Percentiles rank a stretch among this genome's conserved stretches.
Evolutionary conservation across 257 asterid species (phyloP).

Genomic region (Verbascum thapsus): DNA sequence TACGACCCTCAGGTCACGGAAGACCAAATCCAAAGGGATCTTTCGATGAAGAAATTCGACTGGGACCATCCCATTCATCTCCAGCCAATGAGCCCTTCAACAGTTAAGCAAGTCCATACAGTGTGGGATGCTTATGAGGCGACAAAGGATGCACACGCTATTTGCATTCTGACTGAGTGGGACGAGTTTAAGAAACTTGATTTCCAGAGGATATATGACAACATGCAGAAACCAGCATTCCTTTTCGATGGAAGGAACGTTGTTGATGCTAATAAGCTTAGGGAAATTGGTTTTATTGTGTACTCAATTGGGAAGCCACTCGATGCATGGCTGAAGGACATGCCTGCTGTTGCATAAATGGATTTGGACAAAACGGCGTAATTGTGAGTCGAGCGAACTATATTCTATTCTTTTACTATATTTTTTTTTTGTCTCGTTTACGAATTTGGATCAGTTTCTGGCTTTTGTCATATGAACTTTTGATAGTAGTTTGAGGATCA

Average conservation of each 20-base stretch:
- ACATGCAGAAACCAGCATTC: conserved; percentile 78
- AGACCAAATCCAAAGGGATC: conserved; percentile 72
- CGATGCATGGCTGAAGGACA: conserved; percentile 79
- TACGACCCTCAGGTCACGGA: conserved; percentile 73
- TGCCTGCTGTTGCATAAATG: conserved; percentile 66
- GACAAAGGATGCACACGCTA: conserved; percentile 67
- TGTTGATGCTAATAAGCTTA: conserved; percentile 52
- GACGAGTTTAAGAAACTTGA: conserved; percentile 72
- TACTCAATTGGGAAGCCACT: conserved; percentile 75
- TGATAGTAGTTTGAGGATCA: conserved; percentile 43
- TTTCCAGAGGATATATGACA: conserved; percentile 59
- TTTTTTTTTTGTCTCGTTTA: conserved; percentile 33
- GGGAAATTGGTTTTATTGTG: conserved; percentile 69
- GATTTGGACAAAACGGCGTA: conserved; percentile 30
- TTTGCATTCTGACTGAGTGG: conserved; percentile 76
- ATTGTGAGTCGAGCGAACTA: conserved; percentile 33
- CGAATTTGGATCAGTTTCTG: conserved; percentile 34
- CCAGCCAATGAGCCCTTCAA: conserved; percentile 77
- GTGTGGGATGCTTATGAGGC: conserved; percentile 74
- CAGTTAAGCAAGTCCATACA: conserved; percentile 49
- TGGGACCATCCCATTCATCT: conserved; percentile 81
- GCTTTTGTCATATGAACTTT: conserved; percentile 32
- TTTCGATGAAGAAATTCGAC: conserved; percentile 66
- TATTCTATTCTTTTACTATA: conserved; percentile 43
- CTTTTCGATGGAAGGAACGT: conserved; percentile 65